These are phyloP conservation scores for Lumnitzera littorea DNA, from an alignment of 345 rosid genomes.

Conservation along the genomic window DNA sequence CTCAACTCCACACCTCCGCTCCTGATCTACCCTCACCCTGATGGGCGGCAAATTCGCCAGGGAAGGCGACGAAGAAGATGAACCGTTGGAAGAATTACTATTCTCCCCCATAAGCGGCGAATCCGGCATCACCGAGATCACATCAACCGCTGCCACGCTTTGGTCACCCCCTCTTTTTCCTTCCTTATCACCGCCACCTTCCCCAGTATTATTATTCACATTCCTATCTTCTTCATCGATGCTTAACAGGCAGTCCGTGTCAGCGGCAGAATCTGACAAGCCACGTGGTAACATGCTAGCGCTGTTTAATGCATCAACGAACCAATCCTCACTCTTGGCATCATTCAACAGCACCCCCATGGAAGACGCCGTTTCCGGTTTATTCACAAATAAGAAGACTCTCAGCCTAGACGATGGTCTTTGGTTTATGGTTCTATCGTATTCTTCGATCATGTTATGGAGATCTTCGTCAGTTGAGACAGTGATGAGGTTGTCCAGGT, in stretches of 20 bases:
- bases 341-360: constrained; percentile 65
- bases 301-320: constrained; percentile 73
- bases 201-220: constrained; percentile 15
- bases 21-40: constrained; percentile 33
- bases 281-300: constrained; percentile 57
- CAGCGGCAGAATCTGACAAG: constrained; percentile 52
- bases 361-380: constrained; percentile 63
- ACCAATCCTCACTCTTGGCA: constrained; percentile 75
- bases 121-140: constrained; percentile 47
- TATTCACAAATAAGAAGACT: constrained; percentile 56
- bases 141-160: constrained; percentile 25
- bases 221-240: constrained; percentile 15
- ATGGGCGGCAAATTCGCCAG: constrained; percentile 63
- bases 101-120: constrained; percentile 50
- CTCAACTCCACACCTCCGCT: constrained; percentile 23
- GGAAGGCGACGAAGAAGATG: constrained; percentile 64
- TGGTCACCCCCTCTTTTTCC: constrained; percentile 22
- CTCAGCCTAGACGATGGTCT: constrained; percentile 42
- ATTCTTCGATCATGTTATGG: constrained; percentile 75
- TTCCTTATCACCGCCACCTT: constrained; percentile 13
- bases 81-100: constrained; percentile 36
- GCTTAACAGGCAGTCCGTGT: constrained; percentile 38
- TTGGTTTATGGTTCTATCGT: constrained; percentile 38
- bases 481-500: constrained; percentile 76
- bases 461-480: constrained; percentile 78